Evolutionary conservation across 2,329 filamentous ascomycete genomes (phyloP), one percentile per base, ranked within the genome.

Genomic region (Ceratocystis variospora): DNA sequence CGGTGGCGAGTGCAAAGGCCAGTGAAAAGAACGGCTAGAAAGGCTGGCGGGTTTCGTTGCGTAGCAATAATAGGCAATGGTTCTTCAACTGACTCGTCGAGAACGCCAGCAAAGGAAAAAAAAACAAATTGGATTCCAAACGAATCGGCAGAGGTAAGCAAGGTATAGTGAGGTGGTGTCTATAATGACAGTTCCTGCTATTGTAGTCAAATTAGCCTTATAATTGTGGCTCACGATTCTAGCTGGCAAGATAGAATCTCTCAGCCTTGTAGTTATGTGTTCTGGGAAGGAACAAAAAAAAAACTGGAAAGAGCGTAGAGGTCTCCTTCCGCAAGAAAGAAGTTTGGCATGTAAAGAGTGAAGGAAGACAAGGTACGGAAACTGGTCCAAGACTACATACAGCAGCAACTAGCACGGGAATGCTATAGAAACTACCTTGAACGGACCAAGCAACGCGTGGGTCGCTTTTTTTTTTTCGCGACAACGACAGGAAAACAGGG

Each of bases 381-480:
- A 28, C 28, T 28, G 5, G 28, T 4, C 28, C 28, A 41, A 41
- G 22, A 15, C 37, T 41, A 41, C 37, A 41, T 5, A 41, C 37
- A 12, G 37, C 10, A 12, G 37, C 41, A 44, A 45, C 37, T 41
- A 41, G 37, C 10, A 41, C 37, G 12, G 37, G 12, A 41, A 41
- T 41, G 37, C 17, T 48, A 46, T 31, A 19, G 45, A 46, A n/a
- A 63, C 44, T 63, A 19, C 44, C 61, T 62, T 72, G 72, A 70
- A 72, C 72, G 74, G 74, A 71, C 73, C 74, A 73, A 72, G 68
- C 67, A 68, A 72, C 71, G 71, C 73, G 74, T 73, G 74, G 73
- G 71, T 73, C 55, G 55, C 25, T 59, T 59, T 59, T 59, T 33
- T 53, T 53, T 75, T 75, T 75, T 76, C 74, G 74, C 72, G 61